These are phyloP conservation scores for Dalbergia cochinchinensis DNA, from an alignment of 306 rosid species.

Conservation along the genomic window DNA sequence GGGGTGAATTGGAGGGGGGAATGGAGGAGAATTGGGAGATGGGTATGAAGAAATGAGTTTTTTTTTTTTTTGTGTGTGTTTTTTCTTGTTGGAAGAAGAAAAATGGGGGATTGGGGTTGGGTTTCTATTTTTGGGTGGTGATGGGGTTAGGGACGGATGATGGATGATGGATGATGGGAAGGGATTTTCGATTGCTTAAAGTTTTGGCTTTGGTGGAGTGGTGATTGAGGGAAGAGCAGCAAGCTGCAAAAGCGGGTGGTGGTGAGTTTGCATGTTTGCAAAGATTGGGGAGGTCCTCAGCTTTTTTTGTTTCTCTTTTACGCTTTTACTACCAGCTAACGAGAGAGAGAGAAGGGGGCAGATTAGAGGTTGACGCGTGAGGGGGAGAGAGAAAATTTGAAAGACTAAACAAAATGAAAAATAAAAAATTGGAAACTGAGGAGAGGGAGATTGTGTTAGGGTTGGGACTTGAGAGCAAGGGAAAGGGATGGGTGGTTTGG, in stretches of 20 bases:
- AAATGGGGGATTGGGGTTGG: constrained; percentile 2
- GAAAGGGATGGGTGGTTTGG: constrained; percentile 51
- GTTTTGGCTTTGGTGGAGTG: constrained; percentile 46
- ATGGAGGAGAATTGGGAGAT: background rate
- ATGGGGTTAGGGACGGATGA: background rate
- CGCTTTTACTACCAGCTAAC: constrained; percentile 28
- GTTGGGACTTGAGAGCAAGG: constrained; percentile 19
- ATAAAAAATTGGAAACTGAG: background rate
- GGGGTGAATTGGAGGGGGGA: background rate
- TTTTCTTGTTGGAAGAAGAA: background rate
- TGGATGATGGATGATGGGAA: no score
- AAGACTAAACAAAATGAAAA: background rate
- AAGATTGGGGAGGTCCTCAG: constrained; percentile 44
- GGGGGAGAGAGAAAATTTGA: background rate
- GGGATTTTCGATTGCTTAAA: constrained; percentile 56
- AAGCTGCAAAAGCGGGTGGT: constrained; percentile 48
- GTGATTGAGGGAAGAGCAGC: constrained; percentile 44
- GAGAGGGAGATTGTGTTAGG: constrained; percentile 21
- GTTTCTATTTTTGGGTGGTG: constrained; percentile 19
- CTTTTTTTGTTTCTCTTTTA: constrained; percentile 47
- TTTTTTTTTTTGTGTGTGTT: background rate
- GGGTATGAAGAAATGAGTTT: background rate
- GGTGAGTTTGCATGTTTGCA: constrained; percentile 51
- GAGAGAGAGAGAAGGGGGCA: background rate
- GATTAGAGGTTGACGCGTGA: background rate